Base-by-base conservation (phyloP, 768 basidiomycete species). In the Tephrocybe rancida region DNA sequence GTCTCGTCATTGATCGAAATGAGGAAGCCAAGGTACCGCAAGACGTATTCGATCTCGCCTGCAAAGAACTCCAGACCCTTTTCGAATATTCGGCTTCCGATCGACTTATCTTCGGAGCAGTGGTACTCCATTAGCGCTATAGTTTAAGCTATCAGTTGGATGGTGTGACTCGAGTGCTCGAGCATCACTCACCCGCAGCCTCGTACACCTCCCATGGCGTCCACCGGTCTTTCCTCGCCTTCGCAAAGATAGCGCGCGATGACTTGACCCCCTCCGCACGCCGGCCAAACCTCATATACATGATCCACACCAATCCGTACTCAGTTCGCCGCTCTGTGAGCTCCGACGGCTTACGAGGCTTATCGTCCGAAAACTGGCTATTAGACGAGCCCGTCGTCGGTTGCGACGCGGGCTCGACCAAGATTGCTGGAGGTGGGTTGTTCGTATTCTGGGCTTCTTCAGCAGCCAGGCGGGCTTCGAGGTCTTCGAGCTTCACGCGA, bases 81-180 rank as follows among this genome's bases (percentile, higher is more conserved):
- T 70, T 98, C 95, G 66, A 96, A 98, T 55, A 99, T 95, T 41
- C 94, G 82, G 41, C 86, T 89, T 0, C 95, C 90, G 24, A 98
- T 87, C 3, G 82, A 72, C 53, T 78, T 82, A 56, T 82, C 83
- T 42, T 90, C 87, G 51, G 89, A 89, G 63, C 87, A 91, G 67
- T 97, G 94, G 64, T 97, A 97, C 68, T 98, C 97, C 84, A 96
- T 91, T 61, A 95, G 67, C 0, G 97, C 97, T 95, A 65, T 16
- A 46, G 54, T 48, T 4, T 18, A 25, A 11, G 13, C n/a, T 13
- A 50, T 57, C n/a, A 52, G 34, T 25, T 41, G 27, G 24, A 11
- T 24, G 10, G 19, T 21, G 38, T 51, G 6, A 32, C 46, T 25
- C 39, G 11, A 43, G 46, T 22, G 60, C 48, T 38, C 43, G 19